Evolutionary conservation across 176 grass and related monocot species (phyloP), one percentile per base, ranked within the genome.

Genomic region (Miscanthus lutarioriparius): DNA sequence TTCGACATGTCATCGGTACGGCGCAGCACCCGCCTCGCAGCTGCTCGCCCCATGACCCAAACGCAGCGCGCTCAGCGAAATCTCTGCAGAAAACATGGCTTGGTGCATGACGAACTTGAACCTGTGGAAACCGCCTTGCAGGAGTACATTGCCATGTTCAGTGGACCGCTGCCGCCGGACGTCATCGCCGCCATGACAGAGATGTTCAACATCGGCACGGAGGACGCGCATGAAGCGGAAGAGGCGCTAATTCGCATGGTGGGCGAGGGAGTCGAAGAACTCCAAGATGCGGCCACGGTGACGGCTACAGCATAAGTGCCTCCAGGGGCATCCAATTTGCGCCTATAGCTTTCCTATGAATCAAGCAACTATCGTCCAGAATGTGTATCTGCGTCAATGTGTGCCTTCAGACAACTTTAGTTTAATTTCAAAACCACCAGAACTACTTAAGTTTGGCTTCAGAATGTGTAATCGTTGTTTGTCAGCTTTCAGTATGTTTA

Each of bases 171-270:
- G 7, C 56, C 56, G 19, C 19, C 2, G 0, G 22, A 59, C 56
- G 2, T 59, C 7, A 59, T 59, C 8, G 56, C 56, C 8, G 56
- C 56, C 0, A 2, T 59, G 8, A 10, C 22, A 0, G 56, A 22
- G 8, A 59, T 59, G 1, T 59, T 59, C 8, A 23, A 23, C 53
- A 20, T 58, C 53, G 53, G 2, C 20, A 58, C 6, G 1, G 53
- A 58, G 0, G 20, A 2, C 0, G 6, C 7, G 8, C 1, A 10
- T 1, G 22, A 22, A 23, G 3, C 8, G 2, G 22, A 23, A 1
- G 56, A 58, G 7, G 54, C 54, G 8, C 54, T 58, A 2, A 2
- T 23, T 17, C 1, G 16, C 4, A 15, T 51, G 5, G 48, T 17
- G 6, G 48, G 48, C 0, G 48, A 51, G 16, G 48, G 48, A 6